These are phyloP conservation scores for Penicillium ochrochloron DNA, from an alignment of 495 filamentous ascomycete species.

Conservation along the genomic window DNA sequence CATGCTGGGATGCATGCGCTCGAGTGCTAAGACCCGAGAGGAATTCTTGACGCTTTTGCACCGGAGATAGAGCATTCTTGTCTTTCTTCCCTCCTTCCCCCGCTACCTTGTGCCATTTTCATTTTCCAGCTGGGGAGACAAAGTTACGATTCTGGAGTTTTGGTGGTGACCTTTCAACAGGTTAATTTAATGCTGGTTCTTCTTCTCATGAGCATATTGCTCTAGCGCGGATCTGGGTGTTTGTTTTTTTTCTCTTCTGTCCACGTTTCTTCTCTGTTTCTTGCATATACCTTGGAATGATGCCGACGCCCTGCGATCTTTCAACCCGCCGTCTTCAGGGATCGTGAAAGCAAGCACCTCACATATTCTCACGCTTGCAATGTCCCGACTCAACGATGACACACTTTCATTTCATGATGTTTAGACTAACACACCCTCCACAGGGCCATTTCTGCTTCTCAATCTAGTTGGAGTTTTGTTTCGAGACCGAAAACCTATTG, in stretches of 20 bases:
- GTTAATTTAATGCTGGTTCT: conserved; percentile 26
- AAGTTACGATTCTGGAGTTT: conserved; percentile 47
- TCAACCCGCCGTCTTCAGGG: conserved; percentile 5
- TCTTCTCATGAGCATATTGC: conserved; percentile 16
- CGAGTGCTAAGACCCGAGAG: conserved; percentile 88
- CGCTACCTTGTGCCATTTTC: conserved; percentile 23
- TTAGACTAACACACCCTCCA: conserved; percentile 26
- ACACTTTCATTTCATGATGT: conserved; percentile 19
- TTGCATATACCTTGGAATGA: conserved; percentile 22
- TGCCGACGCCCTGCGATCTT: conserved; percentile 22
- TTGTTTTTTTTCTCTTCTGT: conserved; percentile 16
- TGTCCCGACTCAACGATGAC: conserved; percentile 11
- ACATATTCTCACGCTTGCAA: conserved; percentile 1
- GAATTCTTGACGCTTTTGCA: conserved; percentile 89
- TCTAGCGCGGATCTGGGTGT: conserved; percentile 15
- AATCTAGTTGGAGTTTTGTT: conserved; percentile 16
- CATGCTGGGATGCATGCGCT: conserved; percentile 91
- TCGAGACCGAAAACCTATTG: conserved; percentile 20
- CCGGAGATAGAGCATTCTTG: conserved; percentile 44
- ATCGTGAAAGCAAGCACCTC: background rate
- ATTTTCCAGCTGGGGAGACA: conserved; percentile 35
- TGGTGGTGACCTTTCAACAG: conserved; percentile 47
- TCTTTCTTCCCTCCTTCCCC: background rate
- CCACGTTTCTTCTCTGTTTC: conserved; percentile 9
- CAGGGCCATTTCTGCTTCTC: conserved; percentile 14